These are phyloP conservation scores for Catenaria anguillulae DNA, from an alignment of 371 early-diverging fungal genomes.

Conservation along the genomic window DNA sequence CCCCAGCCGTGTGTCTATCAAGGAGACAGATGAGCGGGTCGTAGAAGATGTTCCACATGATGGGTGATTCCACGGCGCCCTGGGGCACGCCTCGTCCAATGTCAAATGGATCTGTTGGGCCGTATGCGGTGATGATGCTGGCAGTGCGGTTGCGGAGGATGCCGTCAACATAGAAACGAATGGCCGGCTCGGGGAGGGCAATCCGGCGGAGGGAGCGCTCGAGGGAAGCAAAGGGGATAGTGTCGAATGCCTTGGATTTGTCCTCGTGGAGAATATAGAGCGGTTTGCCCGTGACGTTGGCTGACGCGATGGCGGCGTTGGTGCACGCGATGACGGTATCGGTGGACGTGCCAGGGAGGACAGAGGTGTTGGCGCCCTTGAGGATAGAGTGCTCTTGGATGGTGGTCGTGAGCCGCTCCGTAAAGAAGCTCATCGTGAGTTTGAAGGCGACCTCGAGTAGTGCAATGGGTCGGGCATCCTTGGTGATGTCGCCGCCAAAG, in stretches of 20 bases:
- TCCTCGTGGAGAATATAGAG: background rate
- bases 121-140: background rate
- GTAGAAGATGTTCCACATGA: background rate
- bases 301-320: too few species aligned
- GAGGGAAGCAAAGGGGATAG: background rate
- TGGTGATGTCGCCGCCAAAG: too few species aligned
- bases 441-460: background rate
- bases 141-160: background rate
- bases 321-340: too few species aligned
- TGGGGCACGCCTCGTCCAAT: background rate
- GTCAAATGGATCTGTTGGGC: background rate
- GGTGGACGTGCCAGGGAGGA: too few species aligned
- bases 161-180: background rate
- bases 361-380: too few species aligned
- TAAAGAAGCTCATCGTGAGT: background rate
- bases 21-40: background rate
- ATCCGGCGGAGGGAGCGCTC: background rate
- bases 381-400: too few species aligned
- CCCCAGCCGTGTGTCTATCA: background rate
- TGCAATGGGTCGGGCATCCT: background rate
- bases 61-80: background rate
- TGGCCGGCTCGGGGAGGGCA: background rate
- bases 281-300: too few species aligned
- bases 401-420: too few species aligned
- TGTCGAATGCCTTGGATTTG: background rate